Evolutionary conservation across 2,329 filamentous ascomycete genomes (phyloP).

Genomic region (Xylariaceae sp.): DNA sequence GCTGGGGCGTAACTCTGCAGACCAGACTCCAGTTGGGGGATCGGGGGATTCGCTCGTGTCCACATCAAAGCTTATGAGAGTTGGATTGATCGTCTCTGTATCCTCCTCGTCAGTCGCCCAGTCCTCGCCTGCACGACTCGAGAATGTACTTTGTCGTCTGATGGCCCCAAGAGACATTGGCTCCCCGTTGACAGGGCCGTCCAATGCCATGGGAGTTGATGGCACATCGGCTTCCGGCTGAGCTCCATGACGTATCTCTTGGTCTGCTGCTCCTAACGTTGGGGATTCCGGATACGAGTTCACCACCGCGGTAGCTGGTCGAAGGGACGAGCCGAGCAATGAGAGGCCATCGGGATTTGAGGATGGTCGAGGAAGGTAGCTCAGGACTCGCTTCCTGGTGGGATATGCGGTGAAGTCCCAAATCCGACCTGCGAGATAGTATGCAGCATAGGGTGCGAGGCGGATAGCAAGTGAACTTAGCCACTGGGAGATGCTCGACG

Average conservation of each 20-base stretch:
- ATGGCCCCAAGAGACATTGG: conserved; percentile 28
- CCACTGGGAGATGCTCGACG: conserved; percentile 39
- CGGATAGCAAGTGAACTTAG: conserved; percentile 36
- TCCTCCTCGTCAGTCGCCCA: conserved; percentile 55
- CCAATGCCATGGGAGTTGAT: conserved; percentile 21
- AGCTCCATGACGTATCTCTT: conserved; percentile 24
- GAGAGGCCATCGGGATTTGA: conserved; percentile 8
- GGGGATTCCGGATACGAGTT: conserved; percentile 24
- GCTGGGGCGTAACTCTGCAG: conserved; percentile 54
- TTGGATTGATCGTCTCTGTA: conserved; percentile 49
- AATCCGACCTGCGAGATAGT: conserved; percentile 38
- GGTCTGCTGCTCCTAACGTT: conserved; percentile 26
- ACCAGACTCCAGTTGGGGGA: conserved; percentile 50
- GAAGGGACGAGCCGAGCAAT: conserved; percentile 4
- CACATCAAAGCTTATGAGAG: conserved; percentile 58
- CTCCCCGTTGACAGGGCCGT: conserved; percentile 26
- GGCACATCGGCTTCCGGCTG: conserved; percentile 16
- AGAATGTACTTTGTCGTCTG: conserved; percentile 43
- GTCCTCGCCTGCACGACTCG: conserved; percentile 40
- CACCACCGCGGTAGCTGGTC: neutral
- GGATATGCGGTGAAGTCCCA: conserved; percentile 31
- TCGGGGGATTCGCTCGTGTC: conserved; percentile 52
- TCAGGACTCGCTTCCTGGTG: conserved; percentile 37
- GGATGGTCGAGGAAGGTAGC: conserved; percentile 31
- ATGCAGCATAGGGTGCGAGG: conserved; percentile 43